Conservation (phyloP, 2,329 filamentous ascomycete species). For the Claviceps pazoutovae region DNA sequence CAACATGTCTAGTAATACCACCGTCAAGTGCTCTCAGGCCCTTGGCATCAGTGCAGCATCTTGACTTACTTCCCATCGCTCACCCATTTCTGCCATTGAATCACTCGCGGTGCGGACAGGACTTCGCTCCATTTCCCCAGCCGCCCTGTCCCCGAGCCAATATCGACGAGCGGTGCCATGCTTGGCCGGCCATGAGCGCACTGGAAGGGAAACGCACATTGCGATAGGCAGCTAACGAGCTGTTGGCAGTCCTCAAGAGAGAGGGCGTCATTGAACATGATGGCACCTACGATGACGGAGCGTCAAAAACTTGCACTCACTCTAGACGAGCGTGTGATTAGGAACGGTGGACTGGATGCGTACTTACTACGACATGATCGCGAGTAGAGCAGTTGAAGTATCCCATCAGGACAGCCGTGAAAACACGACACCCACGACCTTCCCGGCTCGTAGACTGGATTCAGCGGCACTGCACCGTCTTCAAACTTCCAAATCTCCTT, state of each 20-base stretch:
- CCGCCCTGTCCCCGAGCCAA: constrained; percentile 20
- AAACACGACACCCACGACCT: constrained; percentile 48
- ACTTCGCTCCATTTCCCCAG: constrained; percentile 15
- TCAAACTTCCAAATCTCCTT: constrained; percentile 56
- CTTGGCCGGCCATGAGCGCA: constrained; percentile 67
- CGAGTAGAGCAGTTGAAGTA: constrained; percentile 65
- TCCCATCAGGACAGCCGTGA: constrained; percentile 55
- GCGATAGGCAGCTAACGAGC: constrained; percentile 42
- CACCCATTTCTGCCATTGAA: constrained; percentile 14
- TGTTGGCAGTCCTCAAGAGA: constrained; percentile 40
- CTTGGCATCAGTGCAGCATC: background rate
- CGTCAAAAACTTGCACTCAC: background rate
- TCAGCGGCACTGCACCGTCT: constrained; percentile 23
- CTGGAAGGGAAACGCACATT: constrained; percentile 62
- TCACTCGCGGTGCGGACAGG: background rate
- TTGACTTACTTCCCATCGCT: background rate
- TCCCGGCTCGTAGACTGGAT: constrained; percentile 3
- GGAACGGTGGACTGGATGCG: no score
- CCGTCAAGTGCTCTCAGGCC: no score
- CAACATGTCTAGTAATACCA: no score
- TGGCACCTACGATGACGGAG: constrained; percentile 33
- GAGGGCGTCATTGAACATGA: constrained; percentile 74
- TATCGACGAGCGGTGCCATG: constrained; percentile 47
- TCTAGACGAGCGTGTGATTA: no score
- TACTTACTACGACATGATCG: constrained; percentile 54